Evolutionary conservation across 768 basidiomycete species (phyloP).

Genomic region (Tylopilus subfusipes): DNA sequence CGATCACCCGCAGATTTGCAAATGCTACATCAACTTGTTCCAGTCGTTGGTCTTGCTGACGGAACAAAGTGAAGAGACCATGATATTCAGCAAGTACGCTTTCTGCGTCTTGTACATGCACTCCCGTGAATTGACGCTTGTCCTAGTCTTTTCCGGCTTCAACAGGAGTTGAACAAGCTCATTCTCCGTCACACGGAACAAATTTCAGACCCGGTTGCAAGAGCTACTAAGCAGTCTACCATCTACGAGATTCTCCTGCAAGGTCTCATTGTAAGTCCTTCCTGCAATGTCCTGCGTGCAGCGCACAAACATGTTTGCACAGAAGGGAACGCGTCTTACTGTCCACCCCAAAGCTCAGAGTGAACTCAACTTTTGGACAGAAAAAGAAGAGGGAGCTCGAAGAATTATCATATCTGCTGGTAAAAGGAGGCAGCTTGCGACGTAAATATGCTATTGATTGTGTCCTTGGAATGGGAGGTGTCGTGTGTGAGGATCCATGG

Average conservation of each 20-base stretch:
- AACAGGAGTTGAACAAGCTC: conserved; percentile 78
- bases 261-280: conserved; percentile 62
- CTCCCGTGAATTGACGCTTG: not conserved
- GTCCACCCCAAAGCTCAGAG: conserved; percentile 83
- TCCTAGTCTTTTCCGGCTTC: conserved; percentile 75
- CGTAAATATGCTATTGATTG: conserved; percentile 18
- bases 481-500: conserved; percentile 15
- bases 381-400: conserved; percentile 77
- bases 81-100: conserved; percentile 91
- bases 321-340: conserved; percentile 66
- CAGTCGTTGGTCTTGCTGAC: conserved; percentile 79
- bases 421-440: conserved; percentile 26
- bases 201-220: conserved; percentile 55
- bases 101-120: not conserved
- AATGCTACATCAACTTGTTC: conserved; percentile 77
- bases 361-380: conserved; percentile 84
- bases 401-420: conserved; percentile 48
- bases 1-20: conserved; percentile 51
- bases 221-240: conserved; percentile 64
- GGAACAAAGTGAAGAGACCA: conserved; percentile 83
- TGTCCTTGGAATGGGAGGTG: conserved; percentile 9
- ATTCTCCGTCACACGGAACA: conserved; percentile 70
- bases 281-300: not conserved
- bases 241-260: conserved; percentile 78
- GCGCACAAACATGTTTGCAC: conserved; percentile 4